A percentile compares a stretch with the other conserved stretches of the same genome.
phyloP scores from a whole-genome alignment of 106 monocot genomes.

The Agapanthus africanus region DNA sequence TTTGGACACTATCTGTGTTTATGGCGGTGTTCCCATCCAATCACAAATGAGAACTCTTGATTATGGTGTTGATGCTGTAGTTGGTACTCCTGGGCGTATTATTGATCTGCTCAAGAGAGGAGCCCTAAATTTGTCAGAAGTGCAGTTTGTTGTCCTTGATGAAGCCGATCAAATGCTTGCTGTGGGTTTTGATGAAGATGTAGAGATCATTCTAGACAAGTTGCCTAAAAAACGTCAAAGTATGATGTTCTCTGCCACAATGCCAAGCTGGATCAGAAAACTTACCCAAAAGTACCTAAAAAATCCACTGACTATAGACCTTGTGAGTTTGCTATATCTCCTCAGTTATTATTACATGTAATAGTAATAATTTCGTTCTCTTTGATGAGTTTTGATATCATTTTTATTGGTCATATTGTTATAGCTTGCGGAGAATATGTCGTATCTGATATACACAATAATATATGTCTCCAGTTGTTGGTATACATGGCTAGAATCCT shows the following conservation, averaged over 20 bases:
- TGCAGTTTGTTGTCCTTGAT: constrained; percentile 93
- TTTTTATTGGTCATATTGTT: no score
- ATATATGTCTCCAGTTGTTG: neutral
- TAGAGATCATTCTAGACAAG: constrained; percentile 77
- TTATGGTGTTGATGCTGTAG: constrained; percentile 88
- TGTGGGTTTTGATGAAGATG: constrained; percentile 97
- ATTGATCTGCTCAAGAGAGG: constrained; percentile 92
- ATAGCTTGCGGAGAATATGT: no score
- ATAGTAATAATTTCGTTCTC: no score
- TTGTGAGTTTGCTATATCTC: constrained; percentile 50
- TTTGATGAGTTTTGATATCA: no score
- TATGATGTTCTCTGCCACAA: constrained; percentile 97
- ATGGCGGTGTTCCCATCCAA: constrained; percentile 85
- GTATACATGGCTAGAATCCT: neutral
- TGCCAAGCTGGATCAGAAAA: constrained; percentile 83
- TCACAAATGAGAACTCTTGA: constrained; percentile 66
- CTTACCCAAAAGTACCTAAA: constrained; percentile 70
- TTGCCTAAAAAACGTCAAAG: constrained; percentile 79
- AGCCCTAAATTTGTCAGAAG: constrained; percentile 72
- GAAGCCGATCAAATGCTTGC: constrained; percentile 98
- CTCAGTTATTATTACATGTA: neutral
- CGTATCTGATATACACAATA: neutral
- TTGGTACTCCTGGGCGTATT: constrained; percentile 92
- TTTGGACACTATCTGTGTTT: constrained; percentile 80
- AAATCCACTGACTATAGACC: constrained; percentile 68